Percentiles rank a stretch among this genome's conserved stretches.
Evolutionary conservation across 2,329 filamentous ascomycete genomes (phyloP).

Genomic region (Penicillium expansum): DNA sequence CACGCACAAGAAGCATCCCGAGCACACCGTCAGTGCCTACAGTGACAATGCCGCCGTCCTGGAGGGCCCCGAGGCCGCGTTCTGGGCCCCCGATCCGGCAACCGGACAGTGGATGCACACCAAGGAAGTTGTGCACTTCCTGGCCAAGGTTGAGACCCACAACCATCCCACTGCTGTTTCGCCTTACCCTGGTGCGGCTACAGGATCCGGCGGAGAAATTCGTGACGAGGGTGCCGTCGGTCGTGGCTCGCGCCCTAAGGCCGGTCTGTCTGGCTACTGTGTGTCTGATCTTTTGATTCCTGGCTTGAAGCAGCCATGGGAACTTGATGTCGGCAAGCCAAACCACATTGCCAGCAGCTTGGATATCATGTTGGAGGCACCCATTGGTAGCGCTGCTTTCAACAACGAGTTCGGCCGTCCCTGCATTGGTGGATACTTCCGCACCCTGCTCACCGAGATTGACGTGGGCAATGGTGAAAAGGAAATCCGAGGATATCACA

Average conservation of each 20-base stretch:
- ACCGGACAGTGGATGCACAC: conserved; percentile 85
- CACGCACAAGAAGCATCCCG: conserved; percentile 74
- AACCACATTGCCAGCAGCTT: conserved; percentile 88
- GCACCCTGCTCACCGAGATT: conserved; percentile 75
- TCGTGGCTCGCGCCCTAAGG: conserved; percentile 86
- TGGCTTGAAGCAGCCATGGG: conserved; percentile 79
- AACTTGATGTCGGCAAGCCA: conserved; percentile 84
- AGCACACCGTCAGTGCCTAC: conserved; percentile 90
- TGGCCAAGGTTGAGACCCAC: conserved; percentile 96
- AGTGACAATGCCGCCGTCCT: conserved; percentile 97
- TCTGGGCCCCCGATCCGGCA: conserved; percentile 83
- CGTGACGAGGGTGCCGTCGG: conserved; percentile 93
- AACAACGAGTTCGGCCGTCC: conserved; percentile 98
- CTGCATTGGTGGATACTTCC: conserved; percentile 83
- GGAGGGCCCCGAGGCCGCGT: conserved; percentile 66
- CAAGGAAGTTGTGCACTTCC: conserved; percentile 80
- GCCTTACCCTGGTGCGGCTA: conserved; percentile 88
- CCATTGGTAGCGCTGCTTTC: conserved; percentile 90
- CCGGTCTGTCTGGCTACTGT: conserved; percentile 87
- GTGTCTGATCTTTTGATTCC: conserved; percentile 93
- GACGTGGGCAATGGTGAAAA: conserved; percentile 58
- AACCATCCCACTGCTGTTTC: conserved; percentile 97
- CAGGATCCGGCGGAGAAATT: conserved; percentile 92
- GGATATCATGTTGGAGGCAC: conserved; percentile 97
- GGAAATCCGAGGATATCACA: conserved; percentile 89